Percentiles rank a stretch among this genome's conserved stretches.
phyloP scores from a whole-genome alignment of 306 rosid genomes.

The Cucurbita moschata region DNA sequence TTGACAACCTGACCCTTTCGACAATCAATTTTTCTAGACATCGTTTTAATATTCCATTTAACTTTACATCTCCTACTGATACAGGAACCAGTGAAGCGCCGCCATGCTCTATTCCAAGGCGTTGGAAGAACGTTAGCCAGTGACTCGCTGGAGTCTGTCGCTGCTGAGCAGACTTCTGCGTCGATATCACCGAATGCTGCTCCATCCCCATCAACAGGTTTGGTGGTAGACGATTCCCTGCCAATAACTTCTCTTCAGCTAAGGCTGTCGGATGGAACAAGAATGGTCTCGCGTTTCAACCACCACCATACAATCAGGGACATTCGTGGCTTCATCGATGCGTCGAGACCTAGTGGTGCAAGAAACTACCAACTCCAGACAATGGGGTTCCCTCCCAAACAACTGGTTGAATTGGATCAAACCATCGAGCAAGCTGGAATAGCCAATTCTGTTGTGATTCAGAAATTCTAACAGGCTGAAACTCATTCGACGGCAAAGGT shows the following conservation, averaged over 20 bases:
- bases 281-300: conserved; percentile 89
- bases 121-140: conserved; percentile 81
- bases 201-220: conserved; percentile 47
- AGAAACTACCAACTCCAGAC: conserved; percentile 69
- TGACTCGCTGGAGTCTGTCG: conserved; percentile 21
- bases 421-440: conserved; percentile 84
- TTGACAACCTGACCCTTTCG: neutral
- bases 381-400: conserved; percentile 97
- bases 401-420: conserved; percentile 68
- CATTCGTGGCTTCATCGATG: conserved; percentile 65
- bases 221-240: conserved; percentile 51
- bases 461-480: conserved; percentile 24
- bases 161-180: conserved; percentile 19
- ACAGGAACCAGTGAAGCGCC: conserved; percentile 63
- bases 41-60: neutral
- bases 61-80: conserved; percentile 1
- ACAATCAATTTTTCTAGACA: neutral
- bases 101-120: conserved; percentile 44
- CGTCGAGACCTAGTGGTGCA: conserved; percentile 68
- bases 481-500: neutral
- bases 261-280: conserved; percentile 89
- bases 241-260: conserved; percentile 84
- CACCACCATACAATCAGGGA: conserved; percentile 75
- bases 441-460: conserved; percentile 86
- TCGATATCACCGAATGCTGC: conserved; percentile 22